Base-by-base conservation (phyloP, 345 rosid species). In the Rhizophora apiculata region DNA sequence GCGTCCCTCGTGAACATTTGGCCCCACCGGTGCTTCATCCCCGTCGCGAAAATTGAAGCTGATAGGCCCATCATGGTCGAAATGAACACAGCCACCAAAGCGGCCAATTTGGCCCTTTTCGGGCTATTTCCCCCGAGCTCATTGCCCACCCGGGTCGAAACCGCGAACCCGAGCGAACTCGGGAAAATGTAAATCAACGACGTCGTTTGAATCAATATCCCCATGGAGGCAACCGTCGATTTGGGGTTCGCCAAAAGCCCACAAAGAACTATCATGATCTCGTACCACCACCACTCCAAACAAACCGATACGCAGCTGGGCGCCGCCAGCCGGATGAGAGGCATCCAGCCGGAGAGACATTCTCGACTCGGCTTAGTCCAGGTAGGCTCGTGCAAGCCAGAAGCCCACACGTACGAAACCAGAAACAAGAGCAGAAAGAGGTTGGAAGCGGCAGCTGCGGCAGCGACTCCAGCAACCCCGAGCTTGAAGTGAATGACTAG, bases 301-400 rank as follows among this genome's bases (percentile, higher is more conserved):
- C 98, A 94, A 19, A 94, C 98, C 27, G 97, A 91, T 18, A 89
- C 78, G 74, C 98, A 94, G 82, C 97, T 94, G 5, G 98, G 98
- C n/a, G 80, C 95, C 9, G 97, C 92, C 2, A 91, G 84, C 71
- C 83, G 79, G 5, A 91, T 84, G 58, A 94, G 84, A 10, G 96
- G 95, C 59, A 63, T 81, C 98, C 98, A 94, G 6, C 93, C 95
- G 6, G 84, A 75, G 54, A 94, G 73, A 62, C 96, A 94, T 20
- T 89, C 93, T 11, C 76, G 71, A 75, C 82, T 84, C 31, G 98
- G 98, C 65, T 76, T 80, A 5, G 80, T 83, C 97, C 97, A 94
- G 3, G 94, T 83, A 1, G 94, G 90, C 78, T 82, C 85, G 84
- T 91, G 87, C 21, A 93, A 63, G 54, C 85, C 86, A 5, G 72